Evolutionary conservation across 345 rosid species (phyloP), one percentile per base, ranked within the genome.

Genomic region (Salix caprea): DNA sequence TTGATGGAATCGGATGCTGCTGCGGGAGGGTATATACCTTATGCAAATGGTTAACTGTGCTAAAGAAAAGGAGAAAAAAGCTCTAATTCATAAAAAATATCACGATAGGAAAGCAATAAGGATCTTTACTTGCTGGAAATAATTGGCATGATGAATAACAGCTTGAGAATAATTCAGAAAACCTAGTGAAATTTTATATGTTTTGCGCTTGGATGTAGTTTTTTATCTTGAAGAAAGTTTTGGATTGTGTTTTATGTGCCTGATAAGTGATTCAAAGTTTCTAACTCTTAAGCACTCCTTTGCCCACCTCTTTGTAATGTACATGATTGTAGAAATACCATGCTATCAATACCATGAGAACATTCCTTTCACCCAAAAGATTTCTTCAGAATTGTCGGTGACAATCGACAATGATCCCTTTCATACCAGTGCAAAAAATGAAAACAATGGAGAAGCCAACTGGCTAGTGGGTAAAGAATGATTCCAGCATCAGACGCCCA

Each of bases 21-120:
- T 50, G 78, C 50, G 23, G 34, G 26, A 32, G 24, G 36, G 71
- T 66, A 42, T 66, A 36, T 23, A 71, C 77, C 61, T 48, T 48
- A 15, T 70, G 69, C 13, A 72, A 42, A 56, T 71, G 40, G 79
- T 76, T 40, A 46, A 42, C 83, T 80, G 83, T 75, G 50, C 28
- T 72, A 58, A 61, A 46, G 16, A 60, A 9, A n/a, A n/a, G 66
- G 50, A 7, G 32, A 32, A 44, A 69, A 36, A 26, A 67, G 36
- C 71, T 67, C 21, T 48, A 15, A 66, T 62, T 30, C 56, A 54
- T 9, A 54, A 54, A n/a, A 2, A 21, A 0, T 7, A 54, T 54
- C 24, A 54, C 21, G 61, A 21, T 7, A 54, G 21, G 23, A 54
- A 2, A 3, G 50, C n/a, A 21, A 54, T 54, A 54, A 54, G 23